Conservation (phyloP, 352 stramenopile species). For the Globisporangium radiosum region DNA sequence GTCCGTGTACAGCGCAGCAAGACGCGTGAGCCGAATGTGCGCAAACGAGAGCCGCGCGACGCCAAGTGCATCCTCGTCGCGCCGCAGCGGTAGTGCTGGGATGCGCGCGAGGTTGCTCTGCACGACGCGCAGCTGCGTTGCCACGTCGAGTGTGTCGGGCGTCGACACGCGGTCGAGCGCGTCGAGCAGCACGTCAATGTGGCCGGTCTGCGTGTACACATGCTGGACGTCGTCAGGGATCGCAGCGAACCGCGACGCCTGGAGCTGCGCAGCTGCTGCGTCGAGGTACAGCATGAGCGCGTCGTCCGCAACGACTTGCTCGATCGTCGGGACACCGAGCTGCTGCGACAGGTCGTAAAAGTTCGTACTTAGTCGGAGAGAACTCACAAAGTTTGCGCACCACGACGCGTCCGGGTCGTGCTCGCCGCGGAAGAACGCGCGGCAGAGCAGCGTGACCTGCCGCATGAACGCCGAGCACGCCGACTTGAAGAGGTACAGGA, state of each 20-base stretch:
- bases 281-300: constrained; percentile 48
- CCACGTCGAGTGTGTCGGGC: constrained; percentile 6
- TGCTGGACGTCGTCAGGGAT: constrained; percentile 41
- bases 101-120: constrained; percentile 44
- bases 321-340: constrained; percentile 51
- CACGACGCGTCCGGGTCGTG: constrained; percentile 67
- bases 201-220: constrained; percentile 48
- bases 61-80: constrained; percentile 27
- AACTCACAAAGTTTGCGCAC: constrained; percentile 78
- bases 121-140: constrained; percentile 20
- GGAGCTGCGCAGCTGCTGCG: constrained; percentile 44
- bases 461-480: constrained; percentile 68
- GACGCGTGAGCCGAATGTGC: constrained; percentile 51
- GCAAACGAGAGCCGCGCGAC: constrained; percentile 45
- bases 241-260: constrained; percentile 32
- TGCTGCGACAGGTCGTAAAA: constrained; percentile 75
- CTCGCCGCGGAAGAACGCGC: constrained; percentile 71
- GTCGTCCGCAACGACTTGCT: constrained; percentile 45
- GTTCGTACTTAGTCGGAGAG: constrained; percentile 63
- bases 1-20: constrained; percentile 72
- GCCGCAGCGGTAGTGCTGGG: constrained; percentile 46
- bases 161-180: constrained; percentile 24
- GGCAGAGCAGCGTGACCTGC: constrained; percentile 67
- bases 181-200: constrained; percentile 33
- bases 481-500: constrained; percentile 71